A percentile compares a stretch with the other conserved stretches of the same genome.
Conservation (phyloP, 768 basidiomycete genomes). For the Butyriboletus loyo region DNA sequence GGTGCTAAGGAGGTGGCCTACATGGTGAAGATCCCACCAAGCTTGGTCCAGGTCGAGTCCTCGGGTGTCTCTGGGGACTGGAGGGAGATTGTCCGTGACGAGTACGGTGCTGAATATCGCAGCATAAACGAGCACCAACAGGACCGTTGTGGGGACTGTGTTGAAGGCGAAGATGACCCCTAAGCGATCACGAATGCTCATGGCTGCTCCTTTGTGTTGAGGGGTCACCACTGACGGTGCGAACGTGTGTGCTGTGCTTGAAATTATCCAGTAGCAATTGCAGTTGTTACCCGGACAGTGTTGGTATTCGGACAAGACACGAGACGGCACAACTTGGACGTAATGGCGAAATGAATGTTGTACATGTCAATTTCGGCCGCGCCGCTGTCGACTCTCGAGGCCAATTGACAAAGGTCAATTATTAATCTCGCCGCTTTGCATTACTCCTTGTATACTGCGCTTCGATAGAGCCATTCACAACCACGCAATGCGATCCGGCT, state of each 20-base stretch:
- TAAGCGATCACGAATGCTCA: conserved; percentile 27
- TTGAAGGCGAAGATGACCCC: conserved; percentile 35
- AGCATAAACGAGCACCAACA: conserved; percentile 47
- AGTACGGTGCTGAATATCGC: conserved; percentile 46
- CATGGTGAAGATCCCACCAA: conserved; percentile 55
- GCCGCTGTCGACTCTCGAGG: no score
- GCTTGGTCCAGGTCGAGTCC: conserved; percentile 52
- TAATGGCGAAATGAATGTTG: no score
- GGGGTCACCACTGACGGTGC: background rate
- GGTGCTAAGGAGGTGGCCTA: conserved; percentile 24
- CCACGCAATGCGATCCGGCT: no score
- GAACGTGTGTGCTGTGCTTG: background rate
- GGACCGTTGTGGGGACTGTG: conserved; percentile 42
- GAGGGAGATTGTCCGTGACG: conserved; percentile 46
- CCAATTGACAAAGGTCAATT: no score
- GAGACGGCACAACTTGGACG: background rate
- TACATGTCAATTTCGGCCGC: no score
- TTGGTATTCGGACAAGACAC: no score
- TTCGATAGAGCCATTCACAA: no score
- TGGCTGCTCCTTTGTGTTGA: background rate
- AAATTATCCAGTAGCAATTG: background rate
- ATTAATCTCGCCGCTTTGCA: no score
- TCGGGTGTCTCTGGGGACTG: conserved; percentile 41
- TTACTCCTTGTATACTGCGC: no score
- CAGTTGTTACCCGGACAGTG: no score